Conservation (phyloP, 1,284 basidiomycete genomes). For the Cerrena zonata region DNA sequence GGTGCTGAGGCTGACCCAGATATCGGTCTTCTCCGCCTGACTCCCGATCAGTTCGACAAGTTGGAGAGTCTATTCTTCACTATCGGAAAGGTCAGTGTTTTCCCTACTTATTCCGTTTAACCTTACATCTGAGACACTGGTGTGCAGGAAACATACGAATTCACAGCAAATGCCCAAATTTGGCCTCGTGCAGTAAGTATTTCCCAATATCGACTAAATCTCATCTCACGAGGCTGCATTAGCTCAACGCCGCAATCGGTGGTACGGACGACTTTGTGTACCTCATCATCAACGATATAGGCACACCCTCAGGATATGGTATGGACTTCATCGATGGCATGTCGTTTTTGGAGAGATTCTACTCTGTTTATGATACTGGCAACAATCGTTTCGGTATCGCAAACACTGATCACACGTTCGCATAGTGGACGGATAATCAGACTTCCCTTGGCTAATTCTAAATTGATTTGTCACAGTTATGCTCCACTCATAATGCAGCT, state of each 20-base stretch:
- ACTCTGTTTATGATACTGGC: slow-evolving; percentile 7
- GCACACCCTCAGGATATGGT: slow-evolving; percentile 11
- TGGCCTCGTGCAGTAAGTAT: slow-evolving; percentile 25
- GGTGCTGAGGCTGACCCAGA: slow-evolving; percentile 18
- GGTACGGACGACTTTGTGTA: slow-evolving; percentile 13
- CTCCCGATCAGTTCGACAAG: slow-evolving; percentile 16
- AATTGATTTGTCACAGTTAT: too few species aligned
- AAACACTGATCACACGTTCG: slow-evolving; percentile 2
- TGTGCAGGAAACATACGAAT: slow-evolving; percentile 28
- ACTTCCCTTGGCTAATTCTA: too few species aligned
- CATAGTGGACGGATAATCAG: neutral
- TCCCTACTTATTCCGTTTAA: too few species aligned
- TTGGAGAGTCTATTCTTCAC: slow-evolving; percentile 25
- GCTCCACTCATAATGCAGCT: too few species aligned
- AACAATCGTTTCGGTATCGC: slow-evolving; percentile 3
- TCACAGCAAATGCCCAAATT: slow-evolving; percentile 50
- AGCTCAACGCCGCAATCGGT: slow-evolving; percentile 15
- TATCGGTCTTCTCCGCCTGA: slow-evolving; percentile 23
- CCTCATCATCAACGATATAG: slow-evolving; percentile 14
- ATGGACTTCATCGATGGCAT: slow-evolving; percentile 16
- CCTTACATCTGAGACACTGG: too few species aligned
- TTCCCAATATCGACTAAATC: neutral
- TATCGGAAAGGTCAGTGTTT: slow-evolving; percentile 17
- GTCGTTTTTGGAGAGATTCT: slow-evolving; percentile 16
- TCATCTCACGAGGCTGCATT: neutral